Percentiles rank a stretch among this genome's conserved stretches.
These are phyloP conservation scores for Trichoderma sp. DNA, from an alignment of 2,329 filamentous ascomycete species.

Conservation along the genomic window DNA sequence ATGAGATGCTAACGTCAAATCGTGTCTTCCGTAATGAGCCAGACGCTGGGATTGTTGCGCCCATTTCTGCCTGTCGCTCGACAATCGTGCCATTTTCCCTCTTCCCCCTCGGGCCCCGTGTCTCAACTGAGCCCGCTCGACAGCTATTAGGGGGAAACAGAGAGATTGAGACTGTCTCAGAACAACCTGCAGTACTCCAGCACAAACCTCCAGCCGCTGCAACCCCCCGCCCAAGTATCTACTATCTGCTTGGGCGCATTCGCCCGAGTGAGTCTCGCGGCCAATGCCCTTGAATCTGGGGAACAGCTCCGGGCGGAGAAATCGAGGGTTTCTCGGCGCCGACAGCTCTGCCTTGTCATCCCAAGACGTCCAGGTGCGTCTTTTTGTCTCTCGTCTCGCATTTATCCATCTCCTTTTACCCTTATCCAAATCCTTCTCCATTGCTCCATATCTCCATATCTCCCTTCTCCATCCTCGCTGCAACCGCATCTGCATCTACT, in stretches of 20 bases:
- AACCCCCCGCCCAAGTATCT: not conserved
- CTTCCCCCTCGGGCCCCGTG: not conserved
- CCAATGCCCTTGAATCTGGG: constrained; percentile 35
- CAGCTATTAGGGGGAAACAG: not conserved
- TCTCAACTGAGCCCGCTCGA: not conserved
- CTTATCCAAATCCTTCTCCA: not conserved
- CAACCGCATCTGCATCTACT: constrained; percentile 11
- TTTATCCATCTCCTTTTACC: not conserved
- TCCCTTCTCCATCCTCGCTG: constrained; percentile 11
- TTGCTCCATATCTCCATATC: not conserved
- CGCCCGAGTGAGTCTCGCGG: constrained; percentile 22
- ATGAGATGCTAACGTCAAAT: not conserved
- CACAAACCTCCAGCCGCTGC: not conserved
- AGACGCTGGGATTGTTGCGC: constrained; percentile 2
- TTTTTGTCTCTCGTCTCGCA: no score
- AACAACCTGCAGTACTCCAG: not conserved
- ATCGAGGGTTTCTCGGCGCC: constrained; percentile 53
- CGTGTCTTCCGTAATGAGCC: constrained; percentile 6
- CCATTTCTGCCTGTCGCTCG: not conserved
- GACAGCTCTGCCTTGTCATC: constrained; percentile 54
- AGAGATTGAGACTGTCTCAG: not conserved
- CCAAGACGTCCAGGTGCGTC: constrained; percentile 50
- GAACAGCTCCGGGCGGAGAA: constrained; percentile 37
- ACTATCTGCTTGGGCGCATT: not conserved
- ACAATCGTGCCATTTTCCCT: not conserved